Evolutionary conservation across 352 stramenopile species (phyloP), one percentile per base, ranked within the genome.

Genomic region (Phytophthora hibernalis): DNA sequence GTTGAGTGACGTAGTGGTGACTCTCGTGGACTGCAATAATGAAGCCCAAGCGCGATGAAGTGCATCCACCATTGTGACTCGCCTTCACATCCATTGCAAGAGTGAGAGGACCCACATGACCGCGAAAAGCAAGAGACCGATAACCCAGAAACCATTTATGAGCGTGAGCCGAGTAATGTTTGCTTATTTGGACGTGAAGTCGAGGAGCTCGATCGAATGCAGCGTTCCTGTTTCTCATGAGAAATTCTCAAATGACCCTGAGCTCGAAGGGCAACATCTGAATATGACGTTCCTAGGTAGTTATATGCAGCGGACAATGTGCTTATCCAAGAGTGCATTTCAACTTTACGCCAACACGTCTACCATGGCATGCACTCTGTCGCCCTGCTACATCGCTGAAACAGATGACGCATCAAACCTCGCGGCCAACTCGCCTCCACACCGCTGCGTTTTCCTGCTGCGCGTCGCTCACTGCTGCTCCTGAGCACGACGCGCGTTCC

Each of bases 401-500:
- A 31, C 26, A 7, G 26, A 7, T 5, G 26, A 31, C 26, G 26
- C 26, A n/a, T 31, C 26, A 43, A 54, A 61, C 33, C 22, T 45
- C 51, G 51, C 51, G 22, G 24, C 21, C 11, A 9, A 22, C n/a
- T 20, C 15, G 24, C 20, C 49, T n/a, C 45, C 38, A 48, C 54
- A 65, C 37, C 48, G 51, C 65, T 58, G 43, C 49, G 50, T 63
- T 33, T 61, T 28, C 26, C 61, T 65, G 42, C 50, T 55, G 44
- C 26, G 37, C 30, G 22, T 38, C 49, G 48, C 63, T 74, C 72
- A 89, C 77, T 89, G 82, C 51, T 85, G 64, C 71, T 84, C 72
- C 70, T 91, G 80, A 56, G 80, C 81, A 70, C 85, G 79, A 60
- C 82, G 82, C 56, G 85, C 85, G 64, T 76, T 90, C 44, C 79